Evolutionary conservation across 2,329 filamentous ascomycete species (phyloP), one percentile per base, ranked within the genome.

Genomic region (Boeremia lycopersici): DNA sequence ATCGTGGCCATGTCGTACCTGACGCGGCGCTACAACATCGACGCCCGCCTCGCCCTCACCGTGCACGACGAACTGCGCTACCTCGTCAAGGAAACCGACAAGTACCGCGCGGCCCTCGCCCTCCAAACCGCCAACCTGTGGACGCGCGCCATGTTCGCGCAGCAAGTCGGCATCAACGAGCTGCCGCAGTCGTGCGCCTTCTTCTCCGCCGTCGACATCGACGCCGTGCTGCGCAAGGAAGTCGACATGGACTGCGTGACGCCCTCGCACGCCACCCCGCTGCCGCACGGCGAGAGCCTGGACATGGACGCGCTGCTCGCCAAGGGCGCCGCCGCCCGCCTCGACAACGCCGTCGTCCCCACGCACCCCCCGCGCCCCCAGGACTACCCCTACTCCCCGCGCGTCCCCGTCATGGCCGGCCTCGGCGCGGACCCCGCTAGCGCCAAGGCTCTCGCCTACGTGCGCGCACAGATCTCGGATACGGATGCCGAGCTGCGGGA

Each of bases 31-130:
- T 99, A 89, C 79, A 93, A 90, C 67, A 86, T 99, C 57, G 77
- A 90, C 48, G 92, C 92, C 4, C 90, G 96, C 1, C 80, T 99
- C 1, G 86, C 93, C 13, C 91, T 99, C 57, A 98, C 93, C 0
- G 95, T 99, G 0, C 95, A 99, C 72, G 96, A 99, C 68, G 96
- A 99, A 76, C 98, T 99, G 59, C 85, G 95, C 13, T 99, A 99
- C 68, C 82, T 99, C 0, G 92, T 96, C 36, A 88, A 88, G 68
- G 84, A 93, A 2, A 81, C 89, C 56, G 92, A 99, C 76, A 90
- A 89, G 67, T 99, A 98, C 69, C 86, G 89, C 35, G 87, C 90
- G 2, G 93, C 93, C 10, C 89, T 99, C 86, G 95, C 96, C 1
- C 80, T 99, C 11, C 95, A 99, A 74, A 84, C 99, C 7, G 87